Evolutionary conservation across 306 rosid genomes (phyloP).

Genomic region (Cucumis melo): DNA sequence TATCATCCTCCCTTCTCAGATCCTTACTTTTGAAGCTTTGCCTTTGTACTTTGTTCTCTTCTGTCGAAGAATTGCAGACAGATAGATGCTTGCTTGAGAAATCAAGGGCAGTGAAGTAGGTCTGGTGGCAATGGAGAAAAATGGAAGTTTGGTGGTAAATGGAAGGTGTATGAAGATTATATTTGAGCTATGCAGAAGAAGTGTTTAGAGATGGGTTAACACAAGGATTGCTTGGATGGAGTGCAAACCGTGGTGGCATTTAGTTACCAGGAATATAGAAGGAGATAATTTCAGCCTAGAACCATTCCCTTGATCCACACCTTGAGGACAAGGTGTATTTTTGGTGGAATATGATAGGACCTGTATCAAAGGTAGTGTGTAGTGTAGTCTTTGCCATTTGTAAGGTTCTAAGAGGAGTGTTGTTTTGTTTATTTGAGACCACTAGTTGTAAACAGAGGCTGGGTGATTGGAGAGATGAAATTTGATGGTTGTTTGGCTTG

Average conservation of each 20-base stretch:
- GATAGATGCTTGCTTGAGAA: not conserved
- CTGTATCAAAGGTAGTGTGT: not conserved
- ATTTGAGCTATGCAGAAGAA: not conserved
- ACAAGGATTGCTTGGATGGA: not conserved
- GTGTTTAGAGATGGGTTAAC: not conserved
- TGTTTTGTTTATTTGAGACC: not conserved
- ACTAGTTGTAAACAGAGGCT: not conserved
- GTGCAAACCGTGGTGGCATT: not conserved
- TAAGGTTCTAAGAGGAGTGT: not conserved
- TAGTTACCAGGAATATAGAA: not conserved
- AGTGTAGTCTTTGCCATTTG: not conserved
- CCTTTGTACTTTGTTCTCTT: not conserved
- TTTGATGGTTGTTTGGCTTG: not conserved
- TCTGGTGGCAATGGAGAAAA: not conserved
- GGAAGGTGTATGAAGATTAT: not conserved
- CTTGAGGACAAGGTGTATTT: not conserved
- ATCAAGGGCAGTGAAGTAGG: not conserved
- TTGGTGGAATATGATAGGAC: not conserved
- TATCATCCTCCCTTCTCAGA: not conserved
- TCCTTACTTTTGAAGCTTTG: not conserved
- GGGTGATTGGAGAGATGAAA: not conserved
- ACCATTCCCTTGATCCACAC: not conserved
- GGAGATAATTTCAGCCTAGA: not conserved
- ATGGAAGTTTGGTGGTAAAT: not conserved
- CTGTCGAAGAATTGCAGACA: not conserved